Conservation (phyloP, 306 rosid genomes). For the Bauhinia variegata region DNA sequence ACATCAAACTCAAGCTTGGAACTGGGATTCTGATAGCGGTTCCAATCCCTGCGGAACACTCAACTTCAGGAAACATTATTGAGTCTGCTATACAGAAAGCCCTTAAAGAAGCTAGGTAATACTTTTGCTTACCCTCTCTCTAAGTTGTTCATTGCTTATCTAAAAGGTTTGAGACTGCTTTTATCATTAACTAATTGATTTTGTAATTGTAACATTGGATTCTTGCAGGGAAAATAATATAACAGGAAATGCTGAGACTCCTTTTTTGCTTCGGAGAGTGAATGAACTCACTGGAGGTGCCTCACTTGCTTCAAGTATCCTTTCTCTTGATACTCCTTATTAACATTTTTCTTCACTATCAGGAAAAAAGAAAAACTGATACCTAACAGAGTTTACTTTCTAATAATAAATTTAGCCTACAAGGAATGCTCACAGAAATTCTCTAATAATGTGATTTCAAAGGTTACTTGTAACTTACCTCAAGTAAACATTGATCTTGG, state of each 20-base stretch:
- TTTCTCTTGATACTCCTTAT: conserved; percentile 14
- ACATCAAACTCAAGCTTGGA: conserved; percentile 66
- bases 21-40: conserved; percentile 80
- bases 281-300: conserved; percentile 84
- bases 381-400: no score
- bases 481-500: no score
- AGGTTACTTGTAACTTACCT: neutral
- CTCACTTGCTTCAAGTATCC: conserved; percentile 92
- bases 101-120: conserved; percentile 76
- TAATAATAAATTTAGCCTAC: neutral
- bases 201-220: conserved; percentile 1
- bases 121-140: conserved; percentile 19
- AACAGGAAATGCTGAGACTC: conserved; percentile 82
- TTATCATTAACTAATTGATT: neutral
- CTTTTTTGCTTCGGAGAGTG: conserved; percentile 81
- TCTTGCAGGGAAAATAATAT: conserved; percentile 67
- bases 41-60: conserved; percentile 84
- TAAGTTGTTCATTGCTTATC: conserved; percentile 10
- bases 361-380: no score
- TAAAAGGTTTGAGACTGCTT: conserved; percentile 25
- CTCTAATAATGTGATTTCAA: conserved; percentile 15
- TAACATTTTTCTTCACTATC: neutral
- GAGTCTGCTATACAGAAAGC: conserved; percentile 80
- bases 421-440: neutral
- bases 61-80: conserved; percentile 73